These are phyloP conservation scores for Trichoderma aggressivum DNA, from an alignment of 2,329 filamentous ascomycete genomes.

Conservation along the genomic window DNA sequence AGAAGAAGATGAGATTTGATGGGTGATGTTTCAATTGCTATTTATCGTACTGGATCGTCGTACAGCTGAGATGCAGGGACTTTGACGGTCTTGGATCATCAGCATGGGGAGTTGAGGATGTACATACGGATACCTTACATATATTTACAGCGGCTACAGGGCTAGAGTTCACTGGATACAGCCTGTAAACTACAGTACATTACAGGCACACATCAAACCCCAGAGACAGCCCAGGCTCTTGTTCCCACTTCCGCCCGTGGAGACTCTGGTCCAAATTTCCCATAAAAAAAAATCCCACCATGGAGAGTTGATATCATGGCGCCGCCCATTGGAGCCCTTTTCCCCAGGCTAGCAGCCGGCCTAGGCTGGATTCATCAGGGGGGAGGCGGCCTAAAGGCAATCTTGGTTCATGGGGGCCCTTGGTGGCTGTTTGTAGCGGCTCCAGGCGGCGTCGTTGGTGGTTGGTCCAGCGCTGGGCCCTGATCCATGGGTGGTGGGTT, in stretches of 20 bases:
- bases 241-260: too few species aligned
- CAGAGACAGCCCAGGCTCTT: too few species aligned
- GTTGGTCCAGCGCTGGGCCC: neutral
- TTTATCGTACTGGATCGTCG: neutral
- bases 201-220: too few species aligned
- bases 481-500: too few species aligned
- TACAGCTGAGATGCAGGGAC: neutral
- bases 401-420: neutral
- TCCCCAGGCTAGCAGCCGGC: conserved; percentile 7
- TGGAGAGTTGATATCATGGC: neutral
- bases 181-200: too few species aligned
- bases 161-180: too few species aligned
- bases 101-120: neutral
- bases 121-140: neutral
- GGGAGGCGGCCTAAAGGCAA: neutral
- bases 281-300: neutral
- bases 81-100: neutral
- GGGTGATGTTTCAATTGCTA: neutral
- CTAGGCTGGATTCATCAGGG: conserved; percentile 6
- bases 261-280: neutral
- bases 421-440: neutral
- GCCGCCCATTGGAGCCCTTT: neutral
- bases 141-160: neutral
- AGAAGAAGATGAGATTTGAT: neutral
- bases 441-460: neutral